These are phyloP conservation scores for Hypseocharis bilobata DNA, from an alignment of 441 rosid species.

Conservation along the genomic window DNA sequence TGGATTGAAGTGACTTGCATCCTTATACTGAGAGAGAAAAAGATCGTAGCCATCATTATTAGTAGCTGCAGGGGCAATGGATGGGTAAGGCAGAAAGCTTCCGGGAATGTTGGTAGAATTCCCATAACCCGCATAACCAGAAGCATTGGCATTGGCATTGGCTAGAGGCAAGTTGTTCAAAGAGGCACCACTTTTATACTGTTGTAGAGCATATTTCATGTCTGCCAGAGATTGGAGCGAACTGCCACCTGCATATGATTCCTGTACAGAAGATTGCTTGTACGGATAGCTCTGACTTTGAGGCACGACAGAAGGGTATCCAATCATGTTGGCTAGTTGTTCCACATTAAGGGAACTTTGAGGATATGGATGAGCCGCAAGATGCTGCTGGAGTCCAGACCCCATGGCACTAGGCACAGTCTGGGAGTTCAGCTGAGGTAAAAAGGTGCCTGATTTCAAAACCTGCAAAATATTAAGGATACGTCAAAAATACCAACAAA, in stretches of 20 bases:
- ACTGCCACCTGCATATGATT: conserved; percentile 21
- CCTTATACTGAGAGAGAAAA: conserved; percentile 19
- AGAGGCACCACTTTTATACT: conserved; percentile 16
- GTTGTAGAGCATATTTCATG: conserved; percentile 20
- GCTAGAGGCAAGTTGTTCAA: conserved; percentile 23
- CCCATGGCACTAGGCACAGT: conserved; percentile 17
- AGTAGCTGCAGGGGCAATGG: conserved; percentile 11
- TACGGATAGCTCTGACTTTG: conserved; percentile 16
- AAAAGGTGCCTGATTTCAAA: conserved; percentile 21
- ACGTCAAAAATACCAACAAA: background rate
- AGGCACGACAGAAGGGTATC: conserved; percentile 19
- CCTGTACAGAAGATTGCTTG: conserved; percentile 25
- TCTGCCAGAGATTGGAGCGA: conserved; percentile 19
- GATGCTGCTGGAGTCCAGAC: conserved; percentile 20
- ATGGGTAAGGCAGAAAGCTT: conserved; percentile 21
- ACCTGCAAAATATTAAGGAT: conserved; percentile 18
- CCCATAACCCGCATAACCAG: conserved; percentile 26
- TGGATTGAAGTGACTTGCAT: conserved; percentile 19
- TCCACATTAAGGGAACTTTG: conserved; percentile 17
- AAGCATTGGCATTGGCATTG: conserved; percentile 9
- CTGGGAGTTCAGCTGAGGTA: conserved; percentile 18
- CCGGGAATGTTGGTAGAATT: conserved; percentile 20
- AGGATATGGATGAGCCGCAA: conserved; percentile 15
- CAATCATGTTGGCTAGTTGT: conserved; percentile 14
- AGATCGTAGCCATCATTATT: conserved; percentile 22